Evolutionary conservation across 2,329 filamentous ascomycete genomes (phyloP).

Genomic region (Sporothrix dimorphospora): DNA sequence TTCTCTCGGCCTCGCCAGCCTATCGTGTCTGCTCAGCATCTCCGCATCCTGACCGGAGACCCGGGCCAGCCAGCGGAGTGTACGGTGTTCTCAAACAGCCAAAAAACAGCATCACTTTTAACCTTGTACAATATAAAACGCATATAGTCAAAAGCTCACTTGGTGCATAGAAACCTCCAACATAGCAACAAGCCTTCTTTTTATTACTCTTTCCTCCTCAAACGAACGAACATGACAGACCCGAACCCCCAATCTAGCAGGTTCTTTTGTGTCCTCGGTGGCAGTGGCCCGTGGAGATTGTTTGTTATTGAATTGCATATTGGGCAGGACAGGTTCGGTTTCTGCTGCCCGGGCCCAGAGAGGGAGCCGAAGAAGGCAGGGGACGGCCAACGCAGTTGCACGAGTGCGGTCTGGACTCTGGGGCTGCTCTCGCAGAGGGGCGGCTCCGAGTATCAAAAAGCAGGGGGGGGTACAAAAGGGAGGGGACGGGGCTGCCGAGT

Average conservation of each 20-base stretch:
- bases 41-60: background rate
- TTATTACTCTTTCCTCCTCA: background rate
- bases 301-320: background rate
- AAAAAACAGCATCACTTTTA: background rate
- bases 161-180: background rate
- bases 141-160: slow-evolving; percentile 8
- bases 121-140: slow-evolving; percentile 18
- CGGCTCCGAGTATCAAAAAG: background rate
- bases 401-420: background rate
- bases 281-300: background rate
- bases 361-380: background rate
- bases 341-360: background rate
- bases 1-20: background rate
- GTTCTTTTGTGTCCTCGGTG: background rate
- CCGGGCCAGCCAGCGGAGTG: background rate
- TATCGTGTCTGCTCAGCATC: background rate
- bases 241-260: background rate
- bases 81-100: background rate
- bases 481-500: background rate
- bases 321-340: background rate
- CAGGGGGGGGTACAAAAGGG: background rate
- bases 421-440: background rate
- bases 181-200: background rate
- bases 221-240: background rate
- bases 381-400: background rate